A percentile compares a stretch with the other conserved stretches of the same genome.
Evolutionary conservation across 306 rosid species (phyloP).

Genomic region (Cicer judaicum): DNA sequence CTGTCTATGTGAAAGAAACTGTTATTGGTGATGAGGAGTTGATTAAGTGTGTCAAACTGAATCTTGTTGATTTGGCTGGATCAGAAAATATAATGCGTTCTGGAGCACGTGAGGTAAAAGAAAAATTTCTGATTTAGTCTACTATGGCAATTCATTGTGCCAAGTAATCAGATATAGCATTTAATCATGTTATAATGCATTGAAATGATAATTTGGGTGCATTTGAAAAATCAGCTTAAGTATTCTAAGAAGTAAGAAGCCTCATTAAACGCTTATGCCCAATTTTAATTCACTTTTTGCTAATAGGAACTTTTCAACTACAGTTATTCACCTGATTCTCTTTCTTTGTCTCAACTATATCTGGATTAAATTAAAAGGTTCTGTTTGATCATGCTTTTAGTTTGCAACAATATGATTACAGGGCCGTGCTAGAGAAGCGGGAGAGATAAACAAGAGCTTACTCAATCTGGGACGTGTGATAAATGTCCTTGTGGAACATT

Average conservation of each 20-base stretch:
- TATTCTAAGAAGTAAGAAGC: neutral
- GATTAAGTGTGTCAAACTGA: constrained; percentile 95
- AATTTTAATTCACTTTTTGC: neutral
- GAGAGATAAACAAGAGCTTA: constrained; percentile 97
- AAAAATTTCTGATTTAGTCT: constrained; percentile 19
- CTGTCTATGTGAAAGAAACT: constrained; percentile 85
- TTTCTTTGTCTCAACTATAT: neutral
- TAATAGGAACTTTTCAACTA: neutral
- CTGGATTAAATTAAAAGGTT: neutral
- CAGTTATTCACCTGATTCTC: constrained; percentile 2
- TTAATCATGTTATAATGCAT: neutral
- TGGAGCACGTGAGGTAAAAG: constrained; percentile 92
- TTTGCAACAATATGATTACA: constrained; percentile 47
- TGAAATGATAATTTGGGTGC: neutral
- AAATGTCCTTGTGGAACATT: constrained; percentile 94
- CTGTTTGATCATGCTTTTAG: neutral
- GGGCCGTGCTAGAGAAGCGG: constrained; percentile 99
- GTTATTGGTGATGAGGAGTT: constrained; percentile 85
- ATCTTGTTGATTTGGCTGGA: constrained; percentile 98
- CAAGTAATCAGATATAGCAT: neutral
- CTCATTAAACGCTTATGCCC: neutral
- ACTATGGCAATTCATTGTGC: neutral
- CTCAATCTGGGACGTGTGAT: constrained; percentile 96
- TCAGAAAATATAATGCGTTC: constrained; percentile 96
- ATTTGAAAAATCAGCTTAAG: neutral